Base-by-base conservation (phyloP, 768 basidiomycete genomes). In the Hygrophorus pudorinus region DNA sequence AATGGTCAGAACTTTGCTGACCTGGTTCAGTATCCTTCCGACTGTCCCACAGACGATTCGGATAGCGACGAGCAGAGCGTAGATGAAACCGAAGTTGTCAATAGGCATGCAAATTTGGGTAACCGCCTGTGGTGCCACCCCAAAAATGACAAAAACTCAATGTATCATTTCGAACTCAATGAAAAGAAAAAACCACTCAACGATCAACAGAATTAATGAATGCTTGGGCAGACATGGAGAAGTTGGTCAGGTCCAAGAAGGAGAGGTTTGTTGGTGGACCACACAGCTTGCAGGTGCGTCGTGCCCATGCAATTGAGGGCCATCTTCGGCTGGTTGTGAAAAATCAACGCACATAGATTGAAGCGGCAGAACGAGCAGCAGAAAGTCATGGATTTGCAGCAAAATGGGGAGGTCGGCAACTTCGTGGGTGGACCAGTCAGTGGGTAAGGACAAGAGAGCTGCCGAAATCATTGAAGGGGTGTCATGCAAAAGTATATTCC, bases 291-390 rank as follows among this genome's bases (percentile, higher is more conserved):
- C 57, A 63, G 36, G 51, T 53, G 16, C 35, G 43, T 20, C 51
- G 48, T 4, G 50, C 58, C 18, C 40, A 45, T 20, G 44, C 53
- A 38, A 59, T 63, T 30, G 42, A 56, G 30, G 52, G 52, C 37
- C 48, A 37, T 38, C 49, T 58, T 13, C 12, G 21, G 11, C 50
- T 57, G 42, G 39, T 60, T 11, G 39, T 59, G 14, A 51, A n/a
- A n/a, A n/a, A n/a, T n/a, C n/a, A 53, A 8, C 33, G 45, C 12
- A 18, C 11, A 3, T 18, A 31, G 18, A 56, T 55, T 11, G 55
- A 58, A 4, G 54, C 56, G 29, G 60, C 57, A n/a, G 56, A 57
- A 31, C 48, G 45, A 33, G 42, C 48, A 20, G 55, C 38, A n/a
- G n/a, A n/a, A n/a, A n/a, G n/a, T n/a, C n/a, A n/a, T n/a, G n/a